Evolutionary conservation across 257 asterid species (phyloP).

Genomic region (Jacaranda mimosifolia): DNA sequence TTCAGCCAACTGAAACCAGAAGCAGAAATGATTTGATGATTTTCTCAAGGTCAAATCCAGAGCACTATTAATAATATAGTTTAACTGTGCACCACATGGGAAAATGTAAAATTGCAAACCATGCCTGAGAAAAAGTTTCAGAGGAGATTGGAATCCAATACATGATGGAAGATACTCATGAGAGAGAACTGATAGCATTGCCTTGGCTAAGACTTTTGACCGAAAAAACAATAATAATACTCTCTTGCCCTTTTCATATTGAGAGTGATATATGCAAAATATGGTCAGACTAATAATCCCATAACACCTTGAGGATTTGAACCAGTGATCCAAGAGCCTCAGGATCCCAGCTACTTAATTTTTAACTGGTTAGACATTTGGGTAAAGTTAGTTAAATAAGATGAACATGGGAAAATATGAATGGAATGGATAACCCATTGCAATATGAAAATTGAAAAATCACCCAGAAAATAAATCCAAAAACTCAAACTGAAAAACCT

Average conservation of each 20-base stretch:
- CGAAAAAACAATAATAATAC: background rate
- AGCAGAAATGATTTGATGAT: too few species aligned
- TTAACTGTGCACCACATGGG: background rate
- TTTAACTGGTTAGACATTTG: background rate
- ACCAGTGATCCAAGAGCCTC: too few species aligned
- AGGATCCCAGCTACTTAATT: constrained; percentile 8
- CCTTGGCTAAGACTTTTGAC: background rate
- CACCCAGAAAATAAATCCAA: background rate
- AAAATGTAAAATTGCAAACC: background rate
- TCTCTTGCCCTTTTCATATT: background rate
- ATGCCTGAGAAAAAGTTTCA: background rate
- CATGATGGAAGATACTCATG: background rate
- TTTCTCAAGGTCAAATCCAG: too few species aligned
- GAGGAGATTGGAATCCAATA: background rate
- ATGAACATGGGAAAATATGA: constrained; percentile 9
- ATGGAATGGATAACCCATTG: background rate
- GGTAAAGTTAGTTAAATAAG: background rate
- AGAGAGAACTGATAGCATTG: background rate
- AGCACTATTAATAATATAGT: background rate
- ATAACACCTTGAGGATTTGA: background rate
- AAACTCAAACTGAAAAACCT: too few species aligned
- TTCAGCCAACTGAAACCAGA: too few species aligned
- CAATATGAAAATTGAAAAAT: background rate
- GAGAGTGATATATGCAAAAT: background rate
- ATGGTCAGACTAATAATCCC: background rate